phyloP scores from a whole-genome alignment of 2,329 filamentous ascomycete species.

The Sporothrix brasiliensis region DNA sequence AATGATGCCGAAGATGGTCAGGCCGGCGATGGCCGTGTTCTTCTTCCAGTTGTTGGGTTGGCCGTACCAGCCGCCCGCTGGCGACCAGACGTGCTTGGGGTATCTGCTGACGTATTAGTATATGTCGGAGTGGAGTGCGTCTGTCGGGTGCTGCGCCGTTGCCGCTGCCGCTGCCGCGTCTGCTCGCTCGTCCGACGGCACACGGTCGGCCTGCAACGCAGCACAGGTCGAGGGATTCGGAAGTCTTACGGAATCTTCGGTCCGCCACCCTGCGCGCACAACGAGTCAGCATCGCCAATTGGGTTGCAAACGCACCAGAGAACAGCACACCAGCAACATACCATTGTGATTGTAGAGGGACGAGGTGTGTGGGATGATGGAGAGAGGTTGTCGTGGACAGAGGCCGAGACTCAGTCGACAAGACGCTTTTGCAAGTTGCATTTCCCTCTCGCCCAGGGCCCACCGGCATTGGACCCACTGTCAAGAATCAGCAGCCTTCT shows the following conservation, averaged over 20 bases:
- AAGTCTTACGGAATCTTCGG: slow-evolving; percentile 60
- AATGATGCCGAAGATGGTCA: slow-evolving; percentile 60
- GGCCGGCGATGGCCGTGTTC: slow-evolving; percentile 65
- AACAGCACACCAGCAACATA: slow-evolving; percentile 41
- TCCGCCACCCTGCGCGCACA: slow-evolving; percentile 68
- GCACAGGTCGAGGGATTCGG: not conserved
- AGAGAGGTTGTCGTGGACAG: slow-evolving; percentile 14
- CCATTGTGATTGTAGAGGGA: slow-evolving; percentile 51
- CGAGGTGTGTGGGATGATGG: slow-evolving; percentile 10
- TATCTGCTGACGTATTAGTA: slow-evolving; percentile 61
- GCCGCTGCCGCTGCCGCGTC: not conserved
- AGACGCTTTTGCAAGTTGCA: slow-evolving; percentile 28
- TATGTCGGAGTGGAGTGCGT: slow-evolving; percentile 16
- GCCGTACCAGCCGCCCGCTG: slow-evolving; percentile 94
- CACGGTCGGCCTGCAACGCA: not conserved
- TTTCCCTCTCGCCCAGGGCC: slow-evolving; percentile 18
- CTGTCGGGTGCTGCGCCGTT: not conserved
- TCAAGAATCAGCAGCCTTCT: slow-evolving; percentile 33
- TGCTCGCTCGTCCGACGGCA: not conserved
- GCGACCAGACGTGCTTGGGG: slow-evolving; percentile 99
- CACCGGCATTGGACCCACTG: slow-evolving; percentile 19
- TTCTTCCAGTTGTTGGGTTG: slow-evolving; percentile 93
- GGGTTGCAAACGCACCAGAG: not conserved
- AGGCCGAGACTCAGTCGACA: slow-evolving; percentile 5
- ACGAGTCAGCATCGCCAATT: slow-evolving; percentile 41